Evolutionary conservation across 1,284 basidiomycete species (phyloP).

Genomic region (Ganoderma sp.): DNA sequence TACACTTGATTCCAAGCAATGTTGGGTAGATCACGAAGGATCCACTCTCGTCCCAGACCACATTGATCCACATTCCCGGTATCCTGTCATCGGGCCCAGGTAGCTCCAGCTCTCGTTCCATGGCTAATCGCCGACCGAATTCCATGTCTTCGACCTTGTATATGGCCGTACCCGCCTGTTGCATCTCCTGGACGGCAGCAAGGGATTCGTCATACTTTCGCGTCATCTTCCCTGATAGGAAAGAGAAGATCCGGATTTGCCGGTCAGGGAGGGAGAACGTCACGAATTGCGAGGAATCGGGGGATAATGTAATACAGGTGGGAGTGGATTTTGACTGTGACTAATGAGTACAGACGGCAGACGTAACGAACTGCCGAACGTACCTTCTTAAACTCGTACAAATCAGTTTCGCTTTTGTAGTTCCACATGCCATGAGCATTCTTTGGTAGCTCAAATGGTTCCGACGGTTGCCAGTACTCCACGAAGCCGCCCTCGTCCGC

Average conservation of each 20-base stretch:
- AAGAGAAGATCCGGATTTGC: slow-evolving; percentile 92
- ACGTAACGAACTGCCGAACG: slow-evolving; percentile 16
- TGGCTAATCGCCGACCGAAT: slow-evolving; percentile 93
- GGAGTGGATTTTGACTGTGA: slow-evolving; percentile 87
- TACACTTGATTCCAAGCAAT: slow-evolving; percentile 94
- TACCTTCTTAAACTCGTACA: slow-evolving; percentile 99
- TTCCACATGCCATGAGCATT: slow-evolving; percentile 84
- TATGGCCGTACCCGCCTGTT: slow-evolving; percentile 90
- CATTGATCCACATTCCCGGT: slow-evolving; percentile 81
- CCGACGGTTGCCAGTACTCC: slow-evolving; percentile 94
- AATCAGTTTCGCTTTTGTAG: slow-evolving; percentile 89
- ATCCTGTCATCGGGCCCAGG: slow-evolving; percentile 71
- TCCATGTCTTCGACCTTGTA: slow-evolving; percentile 99
- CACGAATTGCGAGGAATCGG: slow-evolving; percentile 86
- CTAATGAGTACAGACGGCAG: not conserved
- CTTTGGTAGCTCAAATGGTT: slow-evolving; percentile 86
- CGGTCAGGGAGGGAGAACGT: slow-evolving; percentile 93
- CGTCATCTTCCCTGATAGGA: slow-evolving; percentile 88
- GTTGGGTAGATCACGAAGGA: slow-evolving; percentile 94
- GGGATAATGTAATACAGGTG: slow-evolving; percentile 90
- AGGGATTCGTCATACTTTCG: slow-evolving; percentile 96
- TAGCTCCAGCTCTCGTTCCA: slow-evolving; percentile 90
- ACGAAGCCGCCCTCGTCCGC: slow-evolving; percentile 95
- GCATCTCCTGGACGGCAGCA: slow-evolving; percentile 94
- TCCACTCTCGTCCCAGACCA: slow-evolving; percentile 96